Percentiles rank a stretch among this genome's conserved stretches.
phyloP scores from a whole-genome alignment of 108 stramenopile genomes.

The Skeletonema costatum region DNA sequence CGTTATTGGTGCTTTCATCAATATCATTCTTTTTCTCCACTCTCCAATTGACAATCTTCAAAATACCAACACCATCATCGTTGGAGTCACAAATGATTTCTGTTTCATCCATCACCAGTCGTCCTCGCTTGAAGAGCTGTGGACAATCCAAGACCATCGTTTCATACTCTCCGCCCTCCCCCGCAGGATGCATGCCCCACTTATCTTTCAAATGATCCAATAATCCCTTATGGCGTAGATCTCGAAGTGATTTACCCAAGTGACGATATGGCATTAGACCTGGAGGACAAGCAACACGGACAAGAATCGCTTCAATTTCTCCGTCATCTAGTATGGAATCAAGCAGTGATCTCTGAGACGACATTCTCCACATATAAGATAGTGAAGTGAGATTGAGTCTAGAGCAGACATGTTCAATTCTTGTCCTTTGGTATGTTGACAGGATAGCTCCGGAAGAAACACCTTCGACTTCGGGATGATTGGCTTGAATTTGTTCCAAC shows the following conservation, averaged over 20 bases:
- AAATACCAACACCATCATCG: conserved; percentile 83
- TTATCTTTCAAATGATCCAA: conserved; percentile 67
- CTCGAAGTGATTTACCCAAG: conserved; percentile 65
- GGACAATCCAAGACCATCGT: conserved; percentile 93
- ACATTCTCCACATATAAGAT: conserved; percentile 88
- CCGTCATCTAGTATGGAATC: conserved; percentile 63
- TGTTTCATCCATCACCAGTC: conserved; percentile 83
- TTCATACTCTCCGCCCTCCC: conserved; percentile 99
- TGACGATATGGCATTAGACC: conserved; percentile 71
- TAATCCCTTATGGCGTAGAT: conserved; percentile 47
- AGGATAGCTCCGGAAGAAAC: conserved; percentile 96
- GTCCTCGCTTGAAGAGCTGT: conserved; percentile 58
- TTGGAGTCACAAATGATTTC: conserved; percentile 69
- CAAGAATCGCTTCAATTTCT: conserved; percentile 73
- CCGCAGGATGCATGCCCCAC: conserved; percentile 94
- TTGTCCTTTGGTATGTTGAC: conserved; percentile 96
- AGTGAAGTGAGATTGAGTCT: conserved; percentile 88
- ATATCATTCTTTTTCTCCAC: conserved; percentile 68
- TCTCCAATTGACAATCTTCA: conserved; percentile 78
- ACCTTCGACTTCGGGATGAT: conserved; percentile 72
- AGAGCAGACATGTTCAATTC: conserved; percentile 94
- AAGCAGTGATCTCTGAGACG: conserved; percentile 61
- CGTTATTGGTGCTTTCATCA: conserved; percentile 4
- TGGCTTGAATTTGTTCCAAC: conserved; percentile 58
- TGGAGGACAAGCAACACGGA: conserved; percentile 75